Base-by-base conservation (phyloP, 495 filamentous ascomycete species). In the Rhypophila decipiens region DNA sequence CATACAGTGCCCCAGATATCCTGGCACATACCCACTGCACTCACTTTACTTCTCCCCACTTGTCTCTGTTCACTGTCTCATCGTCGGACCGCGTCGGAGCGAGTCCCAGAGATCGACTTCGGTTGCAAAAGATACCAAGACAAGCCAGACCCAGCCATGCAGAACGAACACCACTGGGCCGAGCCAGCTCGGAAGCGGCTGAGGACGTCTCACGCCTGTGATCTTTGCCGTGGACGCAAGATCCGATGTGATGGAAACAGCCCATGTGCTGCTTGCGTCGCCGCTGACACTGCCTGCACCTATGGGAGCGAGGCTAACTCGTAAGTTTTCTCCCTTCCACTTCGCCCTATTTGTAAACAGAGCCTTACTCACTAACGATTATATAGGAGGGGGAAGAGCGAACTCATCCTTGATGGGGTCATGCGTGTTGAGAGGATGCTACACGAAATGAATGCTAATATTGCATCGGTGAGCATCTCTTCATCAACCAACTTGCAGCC, bases 241-340 rank as follows among this genome's bases (percentile, higher is more conserved):
- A n/a, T n/a, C n/a, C 57, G 63, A 64, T 67, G 64, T 39, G 60
- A 67, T 52, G 64, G 64, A 4, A 56, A 58, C 21, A 52, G 49
- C 5, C 64, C 64, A 24, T 67, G 64, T 36, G 52, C 49, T 3
- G 51, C 50, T 20, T 67, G 64, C 40, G 34, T 48, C 10, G 44
- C 56, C 27, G 49, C 55, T 3, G 57, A 64, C 35, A 57, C 50
- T 24, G 59, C 60, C 19, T 66, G 63, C 46, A 57, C 56, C 1
- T 66, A 64, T 51, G 63, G 63, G 11, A 58, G 54, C 0, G 58
- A 58, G 35, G 54, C 57, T 8, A 57, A 60, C 35, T 60, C 57
- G 57, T 59, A 7, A 47, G 52, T 36, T 12, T 10, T 7, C n/a
- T 33, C 43, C 22, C 7, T 11, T 19, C 21, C 5, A 2, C 8